Base-by-base conservation (phyloP, 2,329 filamentous ascomycete genomes). In the Aspergillus sp. region DNA sequence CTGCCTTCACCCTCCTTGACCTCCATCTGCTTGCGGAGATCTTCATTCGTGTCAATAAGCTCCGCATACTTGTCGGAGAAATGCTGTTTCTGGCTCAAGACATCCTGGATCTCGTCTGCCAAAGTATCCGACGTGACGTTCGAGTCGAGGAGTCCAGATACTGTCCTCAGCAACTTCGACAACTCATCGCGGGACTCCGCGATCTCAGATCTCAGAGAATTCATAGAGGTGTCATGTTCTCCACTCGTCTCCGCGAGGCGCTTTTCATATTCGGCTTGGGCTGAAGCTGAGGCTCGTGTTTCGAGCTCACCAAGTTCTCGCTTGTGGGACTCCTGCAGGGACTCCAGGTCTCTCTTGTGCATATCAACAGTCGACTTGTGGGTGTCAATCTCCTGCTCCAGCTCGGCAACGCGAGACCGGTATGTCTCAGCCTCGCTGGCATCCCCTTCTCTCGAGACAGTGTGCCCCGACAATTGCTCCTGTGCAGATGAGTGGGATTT, bases 401-500 rank as follows among this genome's bases (percentile, higher is more conserved):
- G 57, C 32, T 75, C 71, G 2, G 64, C 49, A 13, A 76, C 66
- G 19, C 73, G 66, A 24, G 45, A 42, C 35, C 49, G 54, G 26
- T 57, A 49, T 38, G 41, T 38, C 17, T 57, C 57, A 4, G 76
- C 60, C 37, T 77, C 68, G 32, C 62, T 65, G 40, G 67, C 63
- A 11, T 64, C 68, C 13, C 71, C 57, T 14, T 77, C 74, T 33
- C 77, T 75, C 1, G 74, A 69, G 32, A 74, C 70, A 6, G 71
- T 68, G 27, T 80, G 72, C 33, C 81, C 72, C 24, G 84, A 75
- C 8, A 93, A 69, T 47, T 89, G 74, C 29, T 71, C 61, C 48
- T 77, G 74, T 31, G 82, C 74, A 15, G 71, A 69, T 19, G 72
- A 58, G 52, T 93, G 81, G 3, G 80, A 74, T 42, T 78, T 64